Conservation (phyloP, 805 yeast genomes). For the Candida sphagnicola region DNA sequence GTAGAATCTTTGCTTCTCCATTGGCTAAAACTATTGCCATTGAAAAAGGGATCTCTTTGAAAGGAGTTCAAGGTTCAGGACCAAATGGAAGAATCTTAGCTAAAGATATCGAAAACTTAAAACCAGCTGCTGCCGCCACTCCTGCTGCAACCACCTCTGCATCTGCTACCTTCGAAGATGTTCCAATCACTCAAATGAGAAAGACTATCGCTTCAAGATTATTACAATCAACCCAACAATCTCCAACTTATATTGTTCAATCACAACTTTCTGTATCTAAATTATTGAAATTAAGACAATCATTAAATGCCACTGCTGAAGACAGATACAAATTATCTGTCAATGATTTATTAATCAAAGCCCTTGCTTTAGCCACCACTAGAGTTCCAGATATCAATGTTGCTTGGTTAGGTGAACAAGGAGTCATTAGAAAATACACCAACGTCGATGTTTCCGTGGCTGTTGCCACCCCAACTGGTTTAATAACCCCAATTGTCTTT, state of each 20-base stretch:
- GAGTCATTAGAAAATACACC: conserved; percentile 86
- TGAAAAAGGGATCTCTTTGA: conserved; percentile 85
- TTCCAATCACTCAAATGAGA: conserved; percentile 89
- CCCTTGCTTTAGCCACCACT: conserved; percentile 83
- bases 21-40: conserved; percentile 89
- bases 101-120: conserved; percentile 77
- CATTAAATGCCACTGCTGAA: conserved; percentile 79
- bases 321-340: conserved; percentile 89
- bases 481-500: conserved; percentile 93
- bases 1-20: conserved; percentile 90
- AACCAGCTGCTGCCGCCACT: conserved; percentile 41
- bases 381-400: conserved; percentile 94
- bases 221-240: conserved; percentile 74
- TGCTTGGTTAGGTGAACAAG: conserved; percentile 86
- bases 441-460: conserved; percentile 97
- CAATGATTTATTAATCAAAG: conserved; percentile 92
- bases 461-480: conserved; percentile 96
- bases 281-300: conserved; percentile 84
- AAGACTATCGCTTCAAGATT: conserved; percentile 88
- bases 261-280: conserved; percentile 84
- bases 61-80: conserved; percentile 85
- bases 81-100: conserved; percentile 94
- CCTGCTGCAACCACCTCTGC: conserved; percentile 40
- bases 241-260: conserved; percentile 91
- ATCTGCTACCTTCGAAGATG: conserved; percentile 63